These are phyloP conservation scores for Polygonum maritimum DNA, from an alignment of 148 eudicot genomes.

Conservation along the genomic window DNA sequence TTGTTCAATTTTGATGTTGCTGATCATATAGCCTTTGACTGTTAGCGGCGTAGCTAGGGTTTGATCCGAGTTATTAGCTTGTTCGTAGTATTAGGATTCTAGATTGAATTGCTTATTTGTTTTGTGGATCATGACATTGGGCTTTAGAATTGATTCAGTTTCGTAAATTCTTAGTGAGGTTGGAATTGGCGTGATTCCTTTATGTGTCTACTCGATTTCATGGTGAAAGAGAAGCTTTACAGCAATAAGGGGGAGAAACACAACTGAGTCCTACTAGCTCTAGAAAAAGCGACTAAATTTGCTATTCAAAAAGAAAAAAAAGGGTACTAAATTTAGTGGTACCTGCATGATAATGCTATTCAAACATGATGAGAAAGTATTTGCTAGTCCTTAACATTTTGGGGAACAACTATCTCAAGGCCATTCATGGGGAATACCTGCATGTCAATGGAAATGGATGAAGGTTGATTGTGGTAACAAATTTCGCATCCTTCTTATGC, in stretches of 20 bases:
- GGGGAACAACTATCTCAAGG: neutral
- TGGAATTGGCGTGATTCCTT: neutral
- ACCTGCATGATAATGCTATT: neutral
- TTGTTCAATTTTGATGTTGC: neutral
- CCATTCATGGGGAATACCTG: too few relatives aligned
- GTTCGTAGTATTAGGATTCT: neutral
- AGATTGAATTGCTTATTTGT: neutral
- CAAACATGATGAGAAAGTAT: neutral
- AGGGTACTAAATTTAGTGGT: neutral
- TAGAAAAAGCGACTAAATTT: neutral
- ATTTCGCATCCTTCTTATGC: neutral
- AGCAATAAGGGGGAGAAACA: neutral
- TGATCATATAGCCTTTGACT: neutral
- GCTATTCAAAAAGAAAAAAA: neutral
- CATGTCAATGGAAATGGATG: neutral
- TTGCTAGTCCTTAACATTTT: neutral
- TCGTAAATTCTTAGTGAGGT: neutral
- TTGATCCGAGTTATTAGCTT: neutral
- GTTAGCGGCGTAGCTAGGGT: conserved; percentile 1
- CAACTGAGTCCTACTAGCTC: neutral
- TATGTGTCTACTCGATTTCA: neutral
- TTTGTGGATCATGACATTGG: neutral
- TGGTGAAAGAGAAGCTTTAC: neutral
- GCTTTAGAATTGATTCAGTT: neutral
- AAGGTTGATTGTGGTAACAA: neutral